Percentiles rank a stretch among this genome's conserved stretches.
Evolutionary conservation across 305 asterid species (phyloP).

Genomic region (Caryopteris hybrid): DNA sequence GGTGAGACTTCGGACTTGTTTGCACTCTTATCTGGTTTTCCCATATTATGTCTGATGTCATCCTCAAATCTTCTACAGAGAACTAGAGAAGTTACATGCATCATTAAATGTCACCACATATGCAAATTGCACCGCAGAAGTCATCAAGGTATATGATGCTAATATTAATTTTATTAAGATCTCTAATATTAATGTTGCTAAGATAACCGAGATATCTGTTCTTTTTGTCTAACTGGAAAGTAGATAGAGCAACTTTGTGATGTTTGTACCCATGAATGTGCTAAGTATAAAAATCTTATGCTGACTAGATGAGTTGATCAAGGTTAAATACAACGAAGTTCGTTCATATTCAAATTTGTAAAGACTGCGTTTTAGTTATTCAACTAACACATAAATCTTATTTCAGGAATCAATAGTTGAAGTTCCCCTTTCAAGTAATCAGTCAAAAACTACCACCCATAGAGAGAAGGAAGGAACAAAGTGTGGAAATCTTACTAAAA

Average conservation of each 20-base stretch:
- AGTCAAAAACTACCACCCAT: conserved; percentile 22
- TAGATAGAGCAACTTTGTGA: not conserved
- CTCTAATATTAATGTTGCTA: not conserved
- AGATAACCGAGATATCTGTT: not conserved
- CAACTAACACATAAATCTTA: not conserved
- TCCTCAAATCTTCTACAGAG: conserved; percentile 37
- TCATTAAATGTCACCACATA: conserved; percentile 30
- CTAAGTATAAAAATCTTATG: not conserved
- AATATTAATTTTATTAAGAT: not conserved
- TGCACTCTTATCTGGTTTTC: conserved; percentile 15
- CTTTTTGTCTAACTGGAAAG: not conserved
- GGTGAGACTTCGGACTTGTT: conserved; percentile 34
- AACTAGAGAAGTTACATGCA: conserved; percentile 49
- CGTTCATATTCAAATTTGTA: not conserved
- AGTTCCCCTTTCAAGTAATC: conserved; percentile 40
- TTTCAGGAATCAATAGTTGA: conserved; percentile 75
- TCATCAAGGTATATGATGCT: conserved; percentile 50
- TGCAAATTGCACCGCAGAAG: conserved; percentile 45
- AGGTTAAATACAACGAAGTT: not conserved
- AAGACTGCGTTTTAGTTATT: conserved; percentile 8
- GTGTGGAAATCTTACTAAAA: conserved; percentile 25
- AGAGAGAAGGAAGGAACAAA: conserved; percentile 33
- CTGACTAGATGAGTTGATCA: not conserved
- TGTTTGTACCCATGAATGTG: not conserved
- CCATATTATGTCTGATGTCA: conserved; percentile 1